Percentiles rank a stretch among this genome's conserved stretches.
Conservation (phyloP, 352 stramenopile genomes). For the Phytophthora sojae region DNA sequence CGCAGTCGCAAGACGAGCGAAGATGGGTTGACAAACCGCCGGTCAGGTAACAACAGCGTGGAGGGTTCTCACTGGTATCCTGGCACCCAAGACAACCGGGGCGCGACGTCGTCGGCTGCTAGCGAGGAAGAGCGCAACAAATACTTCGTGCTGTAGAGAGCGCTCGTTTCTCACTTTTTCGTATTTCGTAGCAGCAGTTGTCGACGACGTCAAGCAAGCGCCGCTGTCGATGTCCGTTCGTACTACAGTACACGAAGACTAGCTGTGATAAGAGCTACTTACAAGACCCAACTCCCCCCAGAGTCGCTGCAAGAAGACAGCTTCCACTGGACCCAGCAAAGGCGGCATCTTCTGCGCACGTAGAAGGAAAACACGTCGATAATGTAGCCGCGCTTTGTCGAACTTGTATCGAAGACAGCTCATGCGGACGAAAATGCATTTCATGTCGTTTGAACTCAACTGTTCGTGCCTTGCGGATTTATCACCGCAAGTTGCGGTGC, state of each 20-base stretch:
- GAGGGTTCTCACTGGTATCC: constrained; percentile 55
- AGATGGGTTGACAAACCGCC: constrained; percentile 49
- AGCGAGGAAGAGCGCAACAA: constrained; percentile 83
- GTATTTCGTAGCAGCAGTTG: constrained; percentile 27
- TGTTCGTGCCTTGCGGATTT: too few species aligned
- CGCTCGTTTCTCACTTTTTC: constrained; percentile 24
- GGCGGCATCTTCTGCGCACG: constrained; percentile 7
- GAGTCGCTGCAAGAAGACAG: constrained; percentile 25
- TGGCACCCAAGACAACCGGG: constrained; percentile 45
- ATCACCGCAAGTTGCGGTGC: too few species aligned
- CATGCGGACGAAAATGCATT: constrained; percentile 24
- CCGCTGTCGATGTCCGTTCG: constrained; percentile 27
- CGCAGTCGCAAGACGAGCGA: constrained; percentile 75
- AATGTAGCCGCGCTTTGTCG: constrained; percentile 6
- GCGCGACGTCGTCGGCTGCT: constrained; percentile 46
- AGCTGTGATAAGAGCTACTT: constrained; percentile 28
- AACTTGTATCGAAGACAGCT: constrained; percentile 1
- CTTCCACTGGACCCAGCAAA: constrained; percentile 17
- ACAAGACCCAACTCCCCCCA: constrained; percentile 20
- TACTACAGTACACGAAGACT: constrained; percentile 34
- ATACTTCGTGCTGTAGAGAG: constrained; percentile 84
- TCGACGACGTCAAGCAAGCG: constrained; percentile 9
- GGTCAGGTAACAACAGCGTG: constrained; percentile 76
- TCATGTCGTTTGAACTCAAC: constrained; percentile 1
- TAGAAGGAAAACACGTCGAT: constrained; percentile 9